These are phyloP conservation scores for Pythium brachiatum DNA, from an alignment of 352 stramenopile genomes.

Conservation along the genomic window DNA sequence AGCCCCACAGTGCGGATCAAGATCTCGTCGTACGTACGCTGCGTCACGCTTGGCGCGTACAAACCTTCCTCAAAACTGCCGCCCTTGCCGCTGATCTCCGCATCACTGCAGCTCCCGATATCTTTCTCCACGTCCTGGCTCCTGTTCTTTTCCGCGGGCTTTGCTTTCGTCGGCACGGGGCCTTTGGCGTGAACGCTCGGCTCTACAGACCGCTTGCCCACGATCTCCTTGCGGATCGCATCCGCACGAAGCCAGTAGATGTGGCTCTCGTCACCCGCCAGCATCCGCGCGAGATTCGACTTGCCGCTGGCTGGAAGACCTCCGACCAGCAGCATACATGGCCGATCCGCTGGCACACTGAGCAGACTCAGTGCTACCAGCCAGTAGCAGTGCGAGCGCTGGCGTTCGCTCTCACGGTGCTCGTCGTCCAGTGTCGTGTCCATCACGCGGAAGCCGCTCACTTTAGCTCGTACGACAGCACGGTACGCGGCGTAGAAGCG, in stretches of 20 bases:
- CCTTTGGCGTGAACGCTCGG: not conserved
- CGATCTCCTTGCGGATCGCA: constrained; percentile 63
- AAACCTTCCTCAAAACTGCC: constrained; percentile 55
- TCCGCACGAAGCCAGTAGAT: constrained; percentile 61
- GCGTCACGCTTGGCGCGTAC: constrained; percentile 55
- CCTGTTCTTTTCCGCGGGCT: not conserved
- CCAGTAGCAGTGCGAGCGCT: constrained; percentile 60
- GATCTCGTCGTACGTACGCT: constrained; percentile 67
- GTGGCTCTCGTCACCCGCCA: constrained; percentile 39
- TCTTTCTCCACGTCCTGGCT: not conserved
- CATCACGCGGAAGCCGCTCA: constrained; percentile 61
- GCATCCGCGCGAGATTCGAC: constrained; percentile 52
- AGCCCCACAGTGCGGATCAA: constrained; percentile 33
- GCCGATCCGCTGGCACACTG: constrained; percentile 35
- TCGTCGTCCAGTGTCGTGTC: constrained; percentile 43
- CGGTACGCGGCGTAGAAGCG: constrained; percentile 67
- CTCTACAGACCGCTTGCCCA: constrained; percentile 5
- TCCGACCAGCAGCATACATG: constrained; percentile 52
- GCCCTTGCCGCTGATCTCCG: constrained; percentile 2
- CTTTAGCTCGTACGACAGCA: constrained; percentile 66
- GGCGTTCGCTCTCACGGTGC: constrained; percentile 34
- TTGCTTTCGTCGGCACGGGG: not conserved
- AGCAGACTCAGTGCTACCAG: constrained; percentile 60
- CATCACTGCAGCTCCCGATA: not conserved
- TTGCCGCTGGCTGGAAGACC: constrained; percentile 66